Percentiles rank a stretch among this genome's conserved stretches.
Conservation (phyloP, 192 early-diverging fungal species). For the Allomyces macrogynus region DNA sequence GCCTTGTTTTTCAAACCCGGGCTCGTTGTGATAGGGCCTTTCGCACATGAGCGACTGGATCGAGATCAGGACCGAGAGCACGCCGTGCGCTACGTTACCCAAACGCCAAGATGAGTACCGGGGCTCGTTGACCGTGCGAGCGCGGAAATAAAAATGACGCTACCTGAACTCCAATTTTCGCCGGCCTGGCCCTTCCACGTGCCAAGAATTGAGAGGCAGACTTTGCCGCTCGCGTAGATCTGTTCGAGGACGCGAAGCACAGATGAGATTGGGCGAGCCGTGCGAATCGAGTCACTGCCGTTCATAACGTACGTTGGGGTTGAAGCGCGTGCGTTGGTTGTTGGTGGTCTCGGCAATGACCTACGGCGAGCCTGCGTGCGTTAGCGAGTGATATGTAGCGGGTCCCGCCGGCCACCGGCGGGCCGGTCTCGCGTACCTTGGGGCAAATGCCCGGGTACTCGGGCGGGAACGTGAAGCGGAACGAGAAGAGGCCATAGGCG, state of each 20-base stretch:
- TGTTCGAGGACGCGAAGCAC: background rate
- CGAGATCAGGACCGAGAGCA: constrained; percentile 30
- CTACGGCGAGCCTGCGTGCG: no score
- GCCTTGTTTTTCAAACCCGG: constrained; percentile 26
- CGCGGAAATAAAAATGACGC: no score
- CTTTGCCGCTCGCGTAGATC: constrained; percentile 26
- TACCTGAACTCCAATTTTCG: constrained; percentile 20
- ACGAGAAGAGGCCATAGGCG: constrained; percentile 18
- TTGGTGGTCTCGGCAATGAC: constrained; percentile 26
- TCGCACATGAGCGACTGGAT: constrained; percentile 42
- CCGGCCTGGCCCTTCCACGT: constrained; percentile 34
- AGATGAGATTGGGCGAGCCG: constrained; percentile 6
- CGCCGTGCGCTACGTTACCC: constrained; percentile 33
- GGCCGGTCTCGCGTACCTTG: no score
- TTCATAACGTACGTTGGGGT: constrained; percentile 34
- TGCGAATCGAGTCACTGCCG: constrained; percentile 9
- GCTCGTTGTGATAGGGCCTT: constrained; percentile 31
- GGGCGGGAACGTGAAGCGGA: constrained; percentile 22
- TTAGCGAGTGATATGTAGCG: no score
- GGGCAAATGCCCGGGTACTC: constrained; percentile 20
- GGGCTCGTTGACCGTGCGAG: no score
- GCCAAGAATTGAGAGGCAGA: constrained; percentile 36
- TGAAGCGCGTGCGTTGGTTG: constrained; percentile 25
- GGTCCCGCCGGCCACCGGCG: no score
- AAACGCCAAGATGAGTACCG: constrained; percentile 1